A percentile compares a stretch with the other conserved stretches of the same genome.
Evolutionary conservation across 345 rosid species (phyloP).

Genomic region (Nasturtium officinale): DNA sequence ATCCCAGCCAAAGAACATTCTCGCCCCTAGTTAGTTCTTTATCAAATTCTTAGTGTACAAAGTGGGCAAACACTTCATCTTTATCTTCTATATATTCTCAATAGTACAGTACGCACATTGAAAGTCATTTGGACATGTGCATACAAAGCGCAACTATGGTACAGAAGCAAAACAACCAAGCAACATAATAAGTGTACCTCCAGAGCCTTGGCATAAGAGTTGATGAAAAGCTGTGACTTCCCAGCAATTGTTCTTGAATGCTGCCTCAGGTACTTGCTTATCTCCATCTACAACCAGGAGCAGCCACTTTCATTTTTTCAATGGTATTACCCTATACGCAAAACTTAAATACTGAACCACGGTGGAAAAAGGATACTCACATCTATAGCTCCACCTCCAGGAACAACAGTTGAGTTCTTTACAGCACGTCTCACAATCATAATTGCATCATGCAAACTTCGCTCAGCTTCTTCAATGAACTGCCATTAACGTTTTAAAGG

Average conservation of each 20-base stretch:
- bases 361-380: conserved; percentile 51
- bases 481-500: conserved; percentile 39
- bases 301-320: conserved; percentile 20
- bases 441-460: conserved; percentile 99
- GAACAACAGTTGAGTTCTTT: conserved; percentile 96
- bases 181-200: conserved; percentile 60
- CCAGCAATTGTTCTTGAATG: conserved; percentile 97
- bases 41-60: background rate
- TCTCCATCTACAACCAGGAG: conserved; percentile 79
- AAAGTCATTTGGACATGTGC: background rate
- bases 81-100: background rate
- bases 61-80: background rate
- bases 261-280: conserved; percentile 86
- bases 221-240: conserved; percentile 91
- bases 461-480: conserved; percentile 99
- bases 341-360: background rate
- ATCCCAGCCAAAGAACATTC: background rate
- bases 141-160: background rate
- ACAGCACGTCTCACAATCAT: conserved; percentile 98
- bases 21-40: background rate
- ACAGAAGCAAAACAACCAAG: conserved; percentile 17
- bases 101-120: background rate
- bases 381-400: conserved; percentile 99
- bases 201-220: conserved; percentile 96
- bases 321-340: background rate